phyloP scores from a whole-genome alignment of 176 grass and related monocot species.

The Raddia guianensis region DNA sequence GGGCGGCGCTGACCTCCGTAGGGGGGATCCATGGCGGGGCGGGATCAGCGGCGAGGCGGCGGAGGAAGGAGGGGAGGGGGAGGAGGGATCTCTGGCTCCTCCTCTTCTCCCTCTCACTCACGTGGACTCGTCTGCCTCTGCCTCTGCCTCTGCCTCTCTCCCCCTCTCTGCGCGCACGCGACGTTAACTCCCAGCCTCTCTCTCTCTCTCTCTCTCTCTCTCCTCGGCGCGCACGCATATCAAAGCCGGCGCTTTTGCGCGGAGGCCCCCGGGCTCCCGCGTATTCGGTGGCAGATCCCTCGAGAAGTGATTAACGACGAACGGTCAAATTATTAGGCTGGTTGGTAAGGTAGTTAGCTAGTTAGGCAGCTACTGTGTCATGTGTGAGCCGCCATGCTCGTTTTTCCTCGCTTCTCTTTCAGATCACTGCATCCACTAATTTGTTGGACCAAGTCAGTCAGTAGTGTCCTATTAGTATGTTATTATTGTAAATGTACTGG shows the following conservation, averaged over 20 bases:
- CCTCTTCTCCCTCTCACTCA: constrained; percentile 26
- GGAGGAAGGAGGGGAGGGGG: background rate
- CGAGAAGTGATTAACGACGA: no score
- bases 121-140: constrained; percentile 40
- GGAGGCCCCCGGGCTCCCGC: background rate
- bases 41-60: background rate
- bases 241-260: constrained; percentile 33
- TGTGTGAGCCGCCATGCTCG: no score
- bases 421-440: no score
- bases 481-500: no score
- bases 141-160: background rate
- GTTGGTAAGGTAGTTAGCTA: no score
- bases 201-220: constrained; percentile 5
- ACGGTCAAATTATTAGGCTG: no score
- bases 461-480: no score
- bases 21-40: constrained; percentile 56
- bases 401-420: no score
- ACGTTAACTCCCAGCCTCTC: constrained; percentile 24
- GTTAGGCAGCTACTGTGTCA: no score
- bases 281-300: background rate
- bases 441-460: no score
- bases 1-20: constrained; percentile 41
- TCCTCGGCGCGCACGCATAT: constrained; percentile 39
- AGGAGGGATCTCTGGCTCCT: constrained; percentile 35
- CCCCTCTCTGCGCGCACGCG: constrained; percentile 13